phyloP scores from a whole-genome alignment of 2,329 filamentous ascomycete species.

The Penicillium sp. region DNA sequence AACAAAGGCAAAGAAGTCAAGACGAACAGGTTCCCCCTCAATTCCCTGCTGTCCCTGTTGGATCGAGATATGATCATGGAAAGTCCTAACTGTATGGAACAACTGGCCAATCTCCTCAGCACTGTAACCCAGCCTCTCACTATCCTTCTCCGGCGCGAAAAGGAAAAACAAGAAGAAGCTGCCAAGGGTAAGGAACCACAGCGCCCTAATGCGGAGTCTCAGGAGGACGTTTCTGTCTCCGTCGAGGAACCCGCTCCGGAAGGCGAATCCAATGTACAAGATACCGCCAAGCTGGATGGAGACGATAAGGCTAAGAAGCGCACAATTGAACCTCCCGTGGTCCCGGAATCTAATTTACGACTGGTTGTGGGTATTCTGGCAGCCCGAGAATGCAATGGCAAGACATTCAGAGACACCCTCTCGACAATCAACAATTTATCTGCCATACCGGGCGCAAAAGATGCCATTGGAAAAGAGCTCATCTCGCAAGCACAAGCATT shows the following conservation, averaged over 20 bases:
- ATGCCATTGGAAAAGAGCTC: constrained; percentile 87
- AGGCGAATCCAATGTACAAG: constrained; percentile 24
- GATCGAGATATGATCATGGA: constrained; percentile 96
- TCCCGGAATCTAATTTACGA: constrained; percentile 84
- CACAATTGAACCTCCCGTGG: constrained; percentile 71
- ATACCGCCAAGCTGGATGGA: constrained; percentile 31
- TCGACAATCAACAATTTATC: constrained; percentile 99
- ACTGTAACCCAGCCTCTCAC: constrained; percentile 84
- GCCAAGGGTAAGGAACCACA: constrained; percentile 38
- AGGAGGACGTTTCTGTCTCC: constrained; percentile 23
- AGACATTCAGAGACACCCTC: constrained; percentile 95
- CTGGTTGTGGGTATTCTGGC: constrained; percentile 96
- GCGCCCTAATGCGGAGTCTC: constrained; percentile 24
- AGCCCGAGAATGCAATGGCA: constrained; percentile 91
- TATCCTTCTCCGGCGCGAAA: constrained; percentile 75
- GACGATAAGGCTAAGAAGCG: constrained; percentile 55
- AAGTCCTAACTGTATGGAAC: constrained; percentile 94
- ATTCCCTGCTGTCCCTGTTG: constrained; percentile 79
- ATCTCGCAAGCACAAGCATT: constrained; percentile 80
- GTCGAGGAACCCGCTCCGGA: constrained; percentile 22
- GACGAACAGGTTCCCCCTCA: constrained; percentile 87
- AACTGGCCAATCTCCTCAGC: constrained; percentile 79
- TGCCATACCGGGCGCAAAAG: constrained; percentile 82
- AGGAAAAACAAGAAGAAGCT: constrained; percentile 58
- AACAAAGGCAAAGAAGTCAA: constrained; percentile 84